Percentiles rank a stretch among this genome's conserved stretches.
phyloP scores from a whole-genome alignment of 768 basidiomycete genomes.

The Tricholoma hemisulphureum region DNA sequence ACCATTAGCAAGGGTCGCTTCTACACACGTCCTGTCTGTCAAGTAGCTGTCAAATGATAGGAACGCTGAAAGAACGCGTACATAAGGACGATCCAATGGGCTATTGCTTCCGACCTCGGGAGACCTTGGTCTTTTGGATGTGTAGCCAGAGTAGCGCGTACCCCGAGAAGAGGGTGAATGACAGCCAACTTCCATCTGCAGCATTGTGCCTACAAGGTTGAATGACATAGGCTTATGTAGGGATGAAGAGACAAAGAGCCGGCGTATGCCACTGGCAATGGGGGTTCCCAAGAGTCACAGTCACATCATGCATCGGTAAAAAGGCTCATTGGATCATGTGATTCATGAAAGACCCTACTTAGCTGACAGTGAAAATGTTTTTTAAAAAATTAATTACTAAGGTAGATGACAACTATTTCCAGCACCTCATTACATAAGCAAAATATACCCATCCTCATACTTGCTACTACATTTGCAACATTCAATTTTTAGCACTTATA shows the following conservation, averaged over 20 bases:
- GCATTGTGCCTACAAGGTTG: conserved; percentile 18
- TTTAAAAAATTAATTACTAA: too few relatives aligned
- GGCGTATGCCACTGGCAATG: background rate
- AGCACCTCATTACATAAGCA: too few relatives aligned
- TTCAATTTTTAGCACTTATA: too few relatives aligned
- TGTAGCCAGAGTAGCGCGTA: conserved; percentile 27
- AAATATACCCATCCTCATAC: too few relatives aligned
- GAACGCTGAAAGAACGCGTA: conserved; percentile 31
- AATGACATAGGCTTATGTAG: conserved; percentile 1
- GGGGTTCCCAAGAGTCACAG: background rate
- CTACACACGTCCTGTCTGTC: conserved; percentile 31
- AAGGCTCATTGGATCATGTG: too few relatives aligned
- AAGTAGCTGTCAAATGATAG: background rate
- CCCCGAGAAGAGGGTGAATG: conserved; percentile 44
- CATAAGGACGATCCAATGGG: conserved; percentile 52
- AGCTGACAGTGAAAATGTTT: too few relatives aligned
- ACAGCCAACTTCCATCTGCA: conserved; percentile 59
- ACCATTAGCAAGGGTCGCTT: conserved; percentile 56
- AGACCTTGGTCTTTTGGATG: conserved; percentile 59
- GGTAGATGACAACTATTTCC: too few relatives aligned
- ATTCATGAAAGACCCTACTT: too few relatives aligned
- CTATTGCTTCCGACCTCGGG: conserved; percentile 42
- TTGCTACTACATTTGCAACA: too few relatives aligned
- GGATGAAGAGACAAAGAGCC: conserved; percentile 4
- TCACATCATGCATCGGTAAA: too few relatives aligned